Conservation (phyloP, 1,139 yeast species). For the Hyphopichia buzzinii region DNA sequence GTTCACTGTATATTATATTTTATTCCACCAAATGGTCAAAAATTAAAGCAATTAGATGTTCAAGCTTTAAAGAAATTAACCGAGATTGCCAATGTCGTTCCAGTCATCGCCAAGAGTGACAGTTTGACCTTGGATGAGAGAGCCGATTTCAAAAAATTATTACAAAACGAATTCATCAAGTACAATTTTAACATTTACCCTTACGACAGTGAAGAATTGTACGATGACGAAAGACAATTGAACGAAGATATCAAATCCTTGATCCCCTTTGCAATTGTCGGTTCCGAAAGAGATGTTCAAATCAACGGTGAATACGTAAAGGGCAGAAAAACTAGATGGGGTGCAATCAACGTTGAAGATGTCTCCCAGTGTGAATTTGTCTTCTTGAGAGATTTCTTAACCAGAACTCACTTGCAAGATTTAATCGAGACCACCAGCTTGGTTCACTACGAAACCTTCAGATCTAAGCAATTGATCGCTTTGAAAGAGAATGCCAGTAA, state of each 20-base stretch:
- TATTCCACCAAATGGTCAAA: conserved; percentile 82
- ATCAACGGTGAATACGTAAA: conserved; percentile 76
- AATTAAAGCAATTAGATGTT: conserved; percentile 78
- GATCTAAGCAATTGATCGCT: conserved; percentile 91
- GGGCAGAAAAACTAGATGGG: conserved; percentile 95
- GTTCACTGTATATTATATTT: conserved; percentile 93
- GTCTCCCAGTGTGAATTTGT: conserved; percentile 94
- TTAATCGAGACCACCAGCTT: conserved; percentile 89
- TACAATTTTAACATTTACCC: conserved; percentile 84
- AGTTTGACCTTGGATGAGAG: conserved; percentile 86
- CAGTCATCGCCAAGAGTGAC: conserved; percentile 92
- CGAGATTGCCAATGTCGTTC: conserved; percentile 92
- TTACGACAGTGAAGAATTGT: conserved; percentile 70
- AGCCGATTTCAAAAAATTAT: conserved; percentile 64
- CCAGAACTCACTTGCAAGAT: conserved; percentile 94
- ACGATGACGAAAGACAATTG: conserved; percentile 77
- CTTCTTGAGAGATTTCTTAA: conserved; percentile 86
- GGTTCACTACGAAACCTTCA: conserved; percentile 88
- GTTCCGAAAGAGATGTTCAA: conserved; percentile 78
- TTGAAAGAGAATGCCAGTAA: conserved; percentile 79
- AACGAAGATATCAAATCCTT: conserved; percentile 74
- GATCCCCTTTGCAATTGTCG: conserved; percentile 93
- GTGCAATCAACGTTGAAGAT: conserved; percentile 87
- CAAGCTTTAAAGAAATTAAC: conserved; percentile 80
- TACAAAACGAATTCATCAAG: conserved; percentile 74